phyloP scores from a whole-genome alignment of 2,329 filamentous ascomycete genomes.

The Colletotrichum liriopes region DNA sequence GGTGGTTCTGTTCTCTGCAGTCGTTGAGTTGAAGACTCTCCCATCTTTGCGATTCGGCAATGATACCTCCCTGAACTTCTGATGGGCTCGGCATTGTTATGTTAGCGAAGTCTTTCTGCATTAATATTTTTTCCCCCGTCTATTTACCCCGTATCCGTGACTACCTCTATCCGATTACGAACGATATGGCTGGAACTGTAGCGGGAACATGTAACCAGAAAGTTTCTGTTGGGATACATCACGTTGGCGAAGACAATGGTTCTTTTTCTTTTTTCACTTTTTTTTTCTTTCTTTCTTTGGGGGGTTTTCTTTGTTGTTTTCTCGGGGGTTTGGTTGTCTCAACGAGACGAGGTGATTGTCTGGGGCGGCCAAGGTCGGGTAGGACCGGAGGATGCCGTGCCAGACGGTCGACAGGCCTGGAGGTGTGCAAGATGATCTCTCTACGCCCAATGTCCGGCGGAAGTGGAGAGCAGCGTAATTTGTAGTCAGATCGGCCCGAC shows the following conservation, averaged over 20 bases:
- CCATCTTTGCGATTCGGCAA: constrained; percentile 34
- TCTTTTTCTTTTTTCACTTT: neutral
- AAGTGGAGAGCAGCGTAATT: constrained; percentile 6
- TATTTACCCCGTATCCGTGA: constrained; percentile 13
- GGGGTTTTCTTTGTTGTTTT: neutral
- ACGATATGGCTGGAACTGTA: constrained; percentile 8
- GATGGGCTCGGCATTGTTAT: constrained; percentile 32
- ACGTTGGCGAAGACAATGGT: constrained; percentile 5
- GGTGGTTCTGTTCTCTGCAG: constrained; percentile 38
- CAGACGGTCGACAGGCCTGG: neutral
- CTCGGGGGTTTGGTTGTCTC: neutral
- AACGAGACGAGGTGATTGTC: neutral
- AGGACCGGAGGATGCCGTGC: neutral
- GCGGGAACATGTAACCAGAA: neutral
- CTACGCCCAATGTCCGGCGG: neutral
- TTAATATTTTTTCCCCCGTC: neutral
- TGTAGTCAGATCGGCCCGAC: constrained; percentile 7
- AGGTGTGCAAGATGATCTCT: neutral
- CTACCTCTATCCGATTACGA: constrained; percentile 13
- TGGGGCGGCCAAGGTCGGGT: neutral
- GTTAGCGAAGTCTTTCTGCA: constrained; percentile 10
- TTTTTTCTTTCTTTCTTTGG: constrained; percentile 17
- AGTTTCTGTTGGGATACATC: constrained; percentile 28
- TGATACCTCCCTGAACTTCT: constrained; percentile 20
- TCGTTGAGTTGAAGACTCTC: constrained; percentile 31